These are phyloP conservation scores for Catharanthus roseus DNA, from an alignment of 257 asterid species.

Conservation along the genomic window DNA sequence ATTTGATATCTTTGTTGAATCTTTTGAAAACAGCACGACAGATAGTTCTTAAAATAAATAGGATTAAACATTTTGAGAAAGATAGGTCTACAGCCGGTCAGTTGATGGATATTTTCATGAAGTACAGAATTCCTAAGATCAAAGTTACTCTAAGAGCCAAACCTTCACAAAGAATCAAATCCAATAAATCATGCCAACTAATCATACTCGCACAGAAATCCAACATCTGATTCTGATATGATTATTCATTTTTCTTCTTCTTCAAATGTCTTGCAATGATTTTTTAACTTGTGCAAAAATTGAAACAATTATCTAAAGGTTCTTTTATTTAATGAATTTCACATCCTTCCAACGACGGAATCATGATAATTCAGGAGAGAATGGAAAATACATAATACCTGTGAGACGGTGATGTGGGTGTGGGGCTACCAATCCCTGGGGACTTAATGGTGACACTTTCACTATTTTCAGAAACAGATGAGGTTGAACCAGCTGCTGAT, in stretches of 20 bases:
- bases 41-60: not conserved
- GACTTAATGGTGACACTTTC: slow-evolving; percentile 55
- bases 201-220: not conserved
- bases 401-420: slow-evolving; percentile 63
- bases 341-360: not conserved
- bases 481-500: slow-evolving; percentile 65
- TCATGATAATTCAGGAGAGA: not conserved
- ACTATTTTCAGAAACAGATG: slow-evolving; percentile 84
- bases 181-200: not conserved
- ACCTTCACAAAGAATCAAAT: not conserved
- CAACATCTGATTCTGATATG: not conserved
- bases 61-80: not conserved
- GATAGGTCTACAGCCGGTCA: not conserved
- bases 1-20: not conserved
- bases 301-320: not conserved
- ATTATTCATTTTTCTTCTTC: not conserved
- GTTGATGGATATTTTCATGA: not conserved
- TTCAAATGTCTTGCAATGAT: not conserved
- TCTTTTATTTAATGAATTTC: not conserved
- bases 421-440: slow-evolving; percentile 66
- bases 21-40: not conserved
- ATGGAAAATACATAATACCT: slow-evolving; percentile 40
- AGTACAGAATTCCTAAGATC: not conserved
- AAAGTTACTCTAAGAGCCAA: not conserved
- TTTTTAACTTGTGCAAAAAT: not conserved